phyloP scores from a whole-genome alignment of 139 green algal species.

The Chlorella sorokiniana region DNA sequence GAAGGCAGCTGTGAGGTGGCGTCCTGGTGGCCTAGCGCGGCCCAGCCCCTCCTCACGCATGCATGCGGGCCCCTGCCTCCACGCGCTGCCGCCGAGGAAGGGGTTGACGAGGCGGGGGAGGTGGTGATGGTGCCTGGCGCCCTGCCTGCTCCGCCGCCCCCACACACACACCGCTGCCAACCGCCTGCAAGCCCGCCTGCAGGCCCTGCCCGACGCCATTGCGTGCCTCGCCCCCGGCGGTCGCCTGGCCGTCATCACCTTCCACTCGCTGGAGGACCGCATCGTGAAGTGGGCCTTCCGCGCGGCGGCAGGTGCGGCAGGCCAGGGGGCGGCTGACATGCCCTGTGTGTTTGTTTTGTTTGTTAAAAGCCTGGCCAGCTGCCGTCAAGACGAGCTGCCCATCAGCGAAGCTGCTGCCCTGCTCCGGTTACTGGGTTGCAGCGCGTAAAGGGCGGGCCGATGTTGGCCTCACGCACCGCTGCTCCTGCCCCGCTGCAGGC shows the following conservation, averaged over 20 bases:
- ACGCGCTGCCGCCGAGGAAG: too few species aligned
- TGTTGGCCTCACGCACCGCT: neutral
- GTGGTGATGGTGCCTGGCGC: neutral
- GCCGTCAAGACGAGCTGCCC: neutral
- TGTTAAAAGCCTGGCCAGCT: neutral
- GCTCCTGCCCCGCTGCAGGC: neutral
- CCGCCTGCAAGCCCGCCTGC: neutral
- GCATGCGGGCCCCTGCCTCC: too few species aligned
- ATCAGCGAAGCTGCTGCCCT: too few species aligned
- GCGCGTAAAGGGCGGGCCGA: neutral
- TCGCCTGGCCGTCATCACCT: conserved; percentile 90
- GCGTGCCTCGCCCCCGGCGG: conserved; percentile 69
- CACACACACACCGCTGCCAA: neutral
- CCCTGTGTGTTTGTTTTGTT: neutral
- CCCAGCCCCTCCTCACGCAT: too few species aligned
- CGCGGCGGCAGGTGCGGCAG: conserved; percentile 57
- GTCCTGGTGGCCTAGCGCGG: neutral
- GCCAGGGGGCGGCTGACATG: too few species aligned
- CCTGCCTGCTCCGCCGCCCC: neutral
- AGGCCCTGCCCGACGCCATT: conserved; percentile 61
- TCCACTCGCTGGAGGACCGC: conserved; percentile 95
- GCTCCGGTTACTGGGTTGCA: neutral
- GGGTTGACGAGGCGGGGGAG: too few species aligned
- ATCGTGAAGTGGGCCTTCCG: conserved; percentile 82
- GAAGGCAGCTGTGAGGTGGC: neutral